phyloP scores from a whole-genome alignment of 169 alveolate species.

The Babesia ovata region DNA sequence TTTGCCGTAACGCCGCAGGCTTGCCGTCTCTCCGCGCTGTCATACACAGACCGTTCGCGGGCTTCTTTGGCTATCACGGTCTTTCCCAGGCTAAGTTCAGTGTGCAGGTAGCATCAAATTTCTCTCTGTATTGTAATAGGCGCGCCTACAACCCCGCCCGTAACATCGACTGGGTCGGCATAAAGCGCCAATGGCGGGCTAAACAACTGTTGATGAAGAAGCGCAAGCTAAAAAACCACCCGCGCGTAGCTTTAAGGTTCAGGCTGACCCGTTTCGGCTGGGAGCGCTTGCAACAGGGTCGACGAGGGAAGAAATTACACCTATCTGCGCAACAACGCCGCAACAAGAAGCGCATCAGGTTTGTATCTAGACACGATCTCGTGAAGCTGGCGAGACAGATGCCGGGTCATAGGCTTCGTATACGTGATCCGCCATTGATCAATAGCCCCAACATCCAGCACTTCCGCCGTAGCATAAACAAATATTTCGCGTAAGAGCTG shows the following conservation, averaged over 20 bases:
- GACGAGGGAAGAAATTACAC: conserved; percentile 70
- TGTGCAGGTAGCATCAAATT: background rate
- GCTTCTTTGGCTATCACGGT: background rate
- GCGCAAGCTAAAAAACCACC: conserved; percentile 74
- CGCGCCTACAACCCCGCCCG: conserved; percentile 52
- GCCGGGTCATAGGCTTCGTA: conserved; percentile 73
- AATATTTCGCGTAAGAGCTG: conserved; percentile 64
- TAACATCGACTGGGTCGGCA: conserved; percentile 70
- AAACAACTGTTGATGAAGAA: conserved; percentile 69
- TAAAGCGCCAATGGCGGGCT: conserved; percentile 67
- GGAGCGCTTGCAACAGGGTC: conserved; percentile 75
- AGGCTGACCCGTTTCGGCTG: conserved; percentile 79
- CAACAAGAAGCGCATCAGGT: conserved; percentile 75
- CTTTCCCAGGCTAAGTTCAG: background rate
- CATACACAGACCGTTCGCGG: background rate
- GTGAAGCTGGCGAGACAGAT: conserved; percentile 72
- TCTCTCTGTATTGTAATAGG: background rate
- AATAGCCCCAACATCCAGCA: conserved; percentile 75
- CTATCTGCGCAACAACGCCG: conserved; percentile 62
- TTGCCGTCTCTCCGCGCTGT: background rate
- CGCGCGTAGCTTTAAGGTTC: conserved; percentile 75
- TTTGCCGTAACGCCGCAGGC: background rate
- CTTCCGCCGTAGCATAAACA: conserved; percentile 59
- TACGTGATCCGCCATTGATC: conserved; percentile 76
- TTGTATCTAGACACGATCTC: conserved; percentile 74